Evolutionary conservation across 2,329 filamentous ascomycete genomes (phyloP).

Genomic region (Orbilia brochopaga): DNA sequence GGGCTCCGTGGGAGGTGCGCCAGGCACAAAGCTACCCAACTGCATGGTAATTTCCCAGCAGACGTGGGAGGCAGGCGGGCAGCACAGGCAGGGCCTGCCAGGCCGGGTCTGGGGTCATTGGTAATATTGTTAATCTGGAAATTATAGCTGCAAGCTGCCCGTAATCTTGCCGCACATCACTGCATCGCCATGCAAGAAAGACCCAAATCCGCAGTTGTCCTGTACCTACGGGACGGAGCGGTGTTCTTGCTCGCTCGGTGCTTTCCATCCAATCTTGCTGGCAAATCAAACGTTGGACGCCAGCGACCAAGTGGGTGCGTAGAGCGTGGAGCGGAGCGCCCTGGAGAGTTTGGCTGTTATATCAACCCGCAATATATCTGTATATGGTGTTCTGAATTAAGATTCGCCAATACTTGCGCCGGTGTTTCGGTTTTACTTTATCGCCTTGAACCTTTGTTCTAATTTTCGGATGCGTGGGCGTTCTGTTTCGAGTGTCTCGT

Average conservation of each 20-base stretch:
- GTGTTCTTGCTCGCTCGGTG: background rate
- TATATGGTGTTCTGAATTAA: background rate
- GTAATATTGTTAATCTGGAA: slow-evolving; percentile 34
- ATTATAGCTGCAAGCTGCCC: slow-evolving; percentile 49
- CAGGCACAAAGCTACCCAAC: slow-evolving; percentile 32
- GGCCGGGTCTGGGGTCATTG: slow-evolving; percentile 45
- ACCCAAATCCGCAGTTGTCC: background rate
- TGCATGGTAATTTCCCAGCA: slow-evolving; percentile 48
- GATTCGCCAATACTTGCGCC: background rate
- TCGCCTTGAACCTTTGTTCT: background rate
- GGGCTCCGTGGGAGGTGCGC: background rate
- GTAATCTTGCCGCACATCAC: slow-evolving; percentile 42
- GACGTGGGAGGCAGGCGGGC: slow-evolving; percentile 34
- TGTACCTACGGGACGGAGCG: background rate
- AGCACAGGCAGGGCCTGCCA: slow-evolving; percentile 15
- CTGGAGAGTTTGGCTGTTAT: too few species aligned
- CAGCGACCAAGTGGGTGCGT: background rate
- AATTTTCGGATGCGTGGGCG: background rate
- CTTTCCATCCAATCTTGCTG: background rate
- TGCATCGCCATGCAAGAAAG: background rate
- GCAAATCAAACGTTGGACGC: slow-evolving; percentile 3
- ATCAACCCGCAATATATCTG: background rate
- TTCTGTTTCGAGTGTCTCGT: background rate
- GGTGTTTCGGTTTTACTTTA: slow-evolving; percentile 1
- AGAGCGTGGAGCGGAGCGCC: background rate